Evolutionary conservation across 164 flowering plant genomes (phyloP).

Genomic region (Dillenia suffruticosa): DNA sequence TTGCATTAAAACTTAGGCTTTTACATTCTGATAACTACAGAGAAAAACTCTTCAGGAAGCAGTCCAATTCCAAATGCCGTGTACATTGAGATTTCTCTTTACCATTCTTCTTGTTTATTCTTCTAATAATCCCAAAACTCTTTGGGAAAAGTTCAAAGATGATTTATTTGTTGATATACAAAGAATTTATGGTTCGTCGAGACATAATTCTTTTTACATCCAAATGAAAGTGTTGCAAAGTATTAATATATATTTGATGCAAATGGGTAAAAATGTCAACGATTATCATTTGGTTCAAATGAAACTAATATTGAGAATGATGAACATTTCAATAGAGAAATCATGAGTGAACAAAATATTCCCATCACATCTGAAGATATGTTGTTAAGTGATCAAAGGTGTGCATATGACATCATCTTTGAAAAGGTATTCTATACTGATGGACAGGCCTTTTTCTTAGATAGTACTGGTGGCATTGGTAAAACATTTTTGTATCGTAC

Average conservation of each 20-base stretch:
- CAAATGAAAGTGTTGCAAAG: no score
- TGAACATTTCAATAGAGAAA: no score
- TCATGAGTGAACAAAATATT: no score
- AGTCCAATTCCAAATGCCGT: not conserved
- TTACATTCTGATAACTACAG: not conserved
- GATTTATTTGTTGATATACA: not conserved
- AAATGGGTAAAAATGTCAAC: no score
- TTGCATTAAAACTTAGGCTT: not conserved
- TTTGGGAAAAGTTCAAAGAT: not conserved
- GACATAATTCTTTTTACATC: not conserved
- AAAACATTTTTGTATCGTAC: slow-evolving; percentile 12
- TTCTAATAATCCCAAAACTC: not conserved
- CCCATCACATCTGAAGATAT: not conserved
- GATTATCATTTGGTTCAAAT: no score
- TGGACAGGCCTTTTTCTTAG: slow-evolving; percentile 2
- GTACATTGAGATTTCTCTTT: slow-evolving; percentile 4
- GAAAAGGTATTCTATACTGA: not conserved
- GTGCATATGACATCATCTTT: not conserved
- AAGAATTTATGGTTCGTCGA: not conserved
- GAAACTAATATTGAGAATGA: no score
- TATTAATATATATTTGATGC: no score
- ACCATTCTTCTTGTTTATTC: not conserved
- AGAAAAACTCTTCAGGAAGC: slow-evolving; percentile 3
- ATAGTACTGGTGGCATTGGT: slow-evolving; percentile 10
- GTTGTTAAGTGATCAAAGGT: not conserved